Evolutionary conservation across 2,329 filamentous ascomycete genomes (phyloP).

Genomic region (Metarhizium guizhouense): DNA sequence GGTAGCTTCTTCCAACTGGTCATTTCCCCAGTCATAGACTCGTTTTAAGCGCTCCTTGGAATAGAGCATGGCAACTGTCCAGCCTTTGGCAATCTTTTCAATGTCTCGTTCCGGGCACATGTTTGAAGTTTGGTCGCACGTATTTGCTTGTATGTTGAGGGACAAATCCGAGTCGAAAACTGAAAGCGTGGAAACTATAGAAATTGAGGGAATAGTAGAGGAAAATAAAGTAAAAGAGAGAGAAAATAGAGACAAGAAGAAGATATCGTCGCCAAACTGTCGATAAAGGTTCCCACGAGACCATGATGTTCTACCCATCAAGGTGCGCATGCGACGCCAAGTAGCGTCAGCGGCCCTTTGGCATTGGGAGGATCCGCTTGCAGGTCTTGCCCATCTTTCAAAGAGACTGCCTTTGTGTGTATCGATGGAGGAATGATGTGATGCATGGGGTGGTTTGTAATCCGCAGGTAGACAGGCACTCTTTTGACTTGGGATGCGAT

Average conservation of each 20-base stretch:
- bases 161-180: background rate
- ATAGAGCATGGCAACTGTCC: constrained; percentile 27
- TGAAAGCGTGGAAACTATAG: background rate
- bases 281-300: background rate
- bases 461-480: background rate
- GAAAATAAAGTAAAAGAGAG: background rate
- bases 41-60: constrained; percentile 24
- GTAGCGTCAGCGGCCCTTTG: background rate
- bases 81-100: constrained; percentile 26
- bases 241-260: background rate
- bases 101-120: constrained; percentile 20
- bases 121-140: background rate
- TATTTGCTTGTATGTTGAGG: background rate
- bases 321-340: background rate
- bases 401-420: background rate
- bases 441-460: background rate
- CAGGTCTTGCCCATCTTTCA: background rate
- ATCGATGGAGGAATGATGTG: too few species aligned
- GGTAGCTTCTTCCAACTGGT: constrained; percentile 22
- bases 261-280: background rate
- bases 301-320: background rate
- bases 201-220: background rate
- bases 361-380: background rate
- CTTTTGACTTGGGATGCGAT: background rate
- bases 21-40: constrained; percentile 22